These are phyloP conservation scores for Cercospora canescens DNA, from an alignment of 2,329 filamentous ascomycete genomes.

Conservation along the genomic window DNA sequence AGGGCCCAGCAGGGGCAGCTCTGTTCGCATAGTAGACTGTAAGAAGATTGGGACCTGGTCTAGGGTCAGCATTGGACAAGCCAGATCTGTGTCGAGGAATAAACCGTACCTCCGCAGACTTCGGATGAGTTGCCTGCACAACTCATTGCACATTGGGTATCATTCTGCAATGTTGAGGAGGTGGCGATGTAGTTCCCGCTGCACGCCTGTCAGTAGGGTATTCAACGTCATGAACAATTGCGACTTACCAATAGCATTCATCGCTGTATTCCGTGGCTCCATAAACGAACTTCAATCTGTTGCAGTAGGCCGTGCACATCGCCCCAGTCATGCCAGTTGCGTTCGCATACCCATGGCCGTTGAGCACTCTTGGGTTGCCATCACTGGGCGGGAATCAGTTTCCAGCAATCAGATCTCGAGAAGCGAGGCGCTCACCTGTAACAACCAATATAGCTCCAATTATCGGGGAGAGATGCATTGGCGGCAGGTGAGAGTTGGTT, in stretches of 20 bases:
- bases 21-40: conserved; percentile 30
- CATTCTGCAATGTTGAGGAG: conserved; percentile 21
- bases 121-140: conserved; percentile 33
- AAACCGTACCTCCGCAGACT: conserved; percentile 29
- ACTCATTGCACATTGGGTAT: conserved; percentile 31
- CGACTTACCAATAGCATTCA: conserved; percentile 13
- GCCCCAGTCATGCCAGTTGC: conserved; percentile 25
- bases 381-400: conserved; percentile 18
- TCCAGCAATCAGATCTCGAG: background rate
- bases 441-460: conserved; percentile 29
- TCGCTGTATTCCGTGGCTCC: conserved; percentile 28
- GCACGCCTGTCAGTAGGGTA: background rate
- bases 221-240: background rate
- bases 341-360: conserved; percentile 15
- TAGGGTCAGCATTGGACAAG: background rate
- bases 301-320: conserved; percentile 23
- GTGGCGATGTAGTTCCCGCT: conserved; percentile 27
- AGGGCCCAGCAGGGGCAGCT: conserved; percentile 20
- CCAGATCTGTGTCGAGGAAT: background rate
- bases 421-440: conserved; percentile 19
- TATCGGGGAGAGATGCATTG: conserved; percentile 21
- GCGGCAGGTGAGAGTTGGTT: conserved; percentile 13
- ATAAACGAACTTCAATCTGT: conserved; percentile 26
- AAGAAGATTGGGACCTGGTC: conserved; percentile 22
- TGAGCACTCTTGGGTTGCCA: conserved; percentile 18